These are phyloP conservation scores for Saccharomycopsis malanga DNA, from an alignment of 805 yeast species.

Conservation along the genomic window DNA sequence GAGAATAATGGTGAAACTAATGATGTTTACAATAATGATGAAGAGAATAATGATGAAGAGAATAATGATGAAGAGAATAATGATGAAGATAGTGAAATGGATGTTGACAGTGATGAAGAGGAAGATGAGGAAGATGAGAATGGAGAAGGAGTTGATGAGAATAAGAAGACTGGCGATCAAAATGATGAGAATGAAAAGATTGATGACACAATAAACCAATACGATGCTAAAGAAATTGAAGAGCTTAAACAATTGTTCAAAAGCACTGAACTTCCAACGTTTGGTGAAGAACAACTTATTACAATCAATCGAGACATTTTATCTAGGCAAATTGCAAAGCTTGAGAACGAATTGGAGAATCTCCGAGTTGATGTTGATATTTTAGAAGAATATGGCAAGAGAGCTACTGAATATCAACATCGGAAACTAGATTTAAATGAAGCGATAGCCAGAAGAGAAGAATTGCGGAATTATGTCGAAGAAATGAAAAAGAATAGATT, in stretches of 20 bases:
- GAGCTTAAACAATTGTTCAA: constrained; percentile 25
- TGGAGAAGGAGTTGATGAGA: constrained; percentile 6
- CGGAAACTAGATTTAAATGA: constrained; percentile 61
- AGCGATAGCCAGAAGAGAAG: constrained; percentile 63
- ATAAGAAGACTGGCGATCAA: constrained; percentile 8
- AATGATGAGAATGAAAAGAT: constrained; percentile 13
- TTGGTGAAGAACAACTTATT: constrained; percentile 45
- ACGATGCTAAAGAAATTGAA: constrained; percentile 10
- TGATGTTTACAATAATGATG: too few relatives aligned
- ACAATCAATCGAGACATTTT: constrained; percentile 42
- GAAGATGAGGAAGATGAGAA: constrained; percentile 16
- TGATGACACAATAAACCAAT: constrained; percentile 10
- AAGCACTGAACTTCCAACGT: constrained; percentile 31
- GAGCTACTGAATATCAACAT: constrained; percentile 54
- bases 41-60: constrained; percentile 30
- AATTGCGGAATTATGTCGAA: constrained; percentile 52
- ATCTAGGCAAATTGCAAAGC: constrained; percentile 42
- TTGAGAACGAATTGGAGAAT: constrained; percentile 49
- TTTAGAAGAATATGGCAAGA: constrained; percentile 64
- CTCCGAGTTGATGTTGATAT: constrained; percentile 66
- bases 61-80: constrained; percentile 10
- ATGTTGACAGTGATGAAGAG: constrained; percentile 6
- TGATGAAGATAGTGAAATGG: constrained; percentile 11
- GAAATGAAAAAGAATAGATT: constrained; percentile 64
- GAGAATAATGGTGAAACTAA: constrained; percentile 20